phyloP scores from a whole-genome alignment of 2,329 filamentous ascomycete genomes.

The Cryphonectria radicalis region DNA sequence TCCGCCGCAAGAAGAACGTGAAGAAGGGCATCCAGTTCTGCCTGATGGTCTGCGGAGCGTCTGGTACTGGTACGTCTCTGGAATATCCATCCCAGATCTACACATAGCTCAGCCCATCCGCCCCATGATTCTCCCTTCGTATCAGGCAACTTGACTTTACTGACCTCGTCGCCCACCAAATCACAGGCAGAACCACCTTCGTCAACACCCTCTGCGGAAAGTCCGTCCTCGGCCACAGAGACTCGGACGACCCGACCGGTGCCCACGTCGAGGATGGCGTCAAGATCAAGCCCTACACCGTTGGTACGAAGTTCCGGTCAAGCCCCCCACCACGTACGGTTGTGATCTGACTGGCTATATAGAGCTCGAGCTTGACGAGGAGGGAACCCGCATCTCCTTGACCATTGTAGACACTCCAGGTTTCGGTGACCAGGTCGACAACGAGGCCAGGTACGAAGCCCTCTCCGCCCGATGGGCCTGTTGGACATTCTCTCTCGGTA shows the following conservation, averaged over 20 bases:
- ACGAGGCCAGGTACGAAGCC: constrained; percentile 81
- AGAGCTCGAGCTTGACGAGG: constrained; percentile 97
- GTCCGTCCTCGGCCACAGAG: constrained; percentile 87
- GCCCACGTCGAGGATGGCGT: constrained; percentile 96
- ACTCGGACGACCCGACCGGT: constrained; percentile 84
- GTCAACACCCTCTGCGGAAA: constrained; percentile 99
- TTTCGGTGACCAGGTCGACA: constrained; percentile 98
- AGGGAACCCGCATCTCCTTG: constrained; percentile 95
- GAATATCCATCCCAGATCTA: constrained; percentile 27
- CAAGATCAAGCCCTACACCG: constrained; percentile 97
- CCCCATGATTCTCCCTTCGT: constrained; percentile 17
- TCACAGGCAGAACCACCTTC: constrained; percentile 90
- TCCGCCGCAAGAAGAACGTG: constrained; percentile 99
- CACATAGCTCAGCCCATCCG: constrained; percentile 8
- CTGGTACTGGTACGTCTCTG: constrained; percentile 80
- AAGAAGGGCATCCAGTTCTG: constrained; percentile 99
- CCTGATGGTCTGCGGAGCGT: constrained; percentile 99
- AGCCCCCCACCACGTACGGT: constrained; percentile 22
- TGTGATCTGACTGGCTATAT: constrained; percentile 33
- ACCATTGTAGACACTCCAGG: constrained; percentile 98
- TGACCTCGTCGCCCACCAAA: constrained; percentile 25
- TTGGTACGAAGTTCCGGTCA: constrained; percentile 67
- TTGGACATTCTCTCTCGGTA: background rate
- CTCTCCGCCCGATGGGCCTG: background rate
- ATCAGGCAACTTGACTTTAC: constrained; percentile 28